phyloP scores from a whole-genome alignment of 2,329 filamentous ascomycete genomes.

The Penicillium sp. region DNA sequence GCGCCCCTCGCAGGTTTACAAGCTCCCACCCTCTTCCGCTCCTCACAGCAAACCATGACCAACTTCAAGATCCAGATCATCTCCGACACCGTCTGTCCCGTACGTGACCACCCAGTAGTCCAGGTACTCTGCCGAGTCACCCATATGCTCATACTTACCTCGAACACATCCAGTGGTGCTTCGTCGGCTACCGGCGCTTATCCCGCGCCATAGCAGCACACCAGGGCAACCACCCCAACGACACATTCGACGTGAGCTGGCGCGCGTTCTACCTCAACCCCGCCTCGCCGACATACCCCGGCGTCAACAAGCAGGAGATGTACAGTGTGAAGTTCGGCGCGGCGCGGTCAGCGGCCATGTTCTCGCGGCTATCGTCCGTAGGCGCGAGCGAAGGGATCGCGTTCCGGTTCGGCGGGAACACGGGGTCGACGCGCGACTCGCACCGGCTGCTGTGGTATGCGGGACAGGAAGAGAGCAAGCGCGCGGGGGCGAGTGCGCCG shows the following conservation, averaged over 20 bases:
- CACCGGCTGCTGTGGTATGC: constrained; percentile 73
- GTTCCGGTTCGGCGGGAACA: constrained; percentile 68
- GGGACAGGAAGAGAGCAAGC: constrained; percentile 47
- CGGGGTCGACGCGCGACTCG: constrained; percentile 74
- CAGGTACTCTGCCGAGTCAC: constrained; percentile 2
- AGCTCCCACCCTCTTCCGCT: not conserved
- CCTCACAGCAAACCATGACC: constrained; percentile 56
- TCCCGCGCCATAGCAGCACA: constrained; percentile 68
- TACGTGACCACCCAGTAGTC: constrained; percentile 15
- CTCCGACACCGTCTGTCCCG: constrained; percentile 77
- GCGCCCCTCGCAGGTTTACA: not conserved
- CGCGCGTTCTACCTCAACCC: constrained; percentile 79
- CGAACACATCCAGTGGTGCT: constrained; percentile 56
- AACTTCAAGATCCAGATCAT: constrained; percentile 74
- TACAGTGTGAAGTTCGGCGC: constrained; percentile 64
- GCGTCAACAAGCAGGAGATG: constrained; percentile 54
- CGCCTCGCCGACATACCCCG: constrained; percentile 51
- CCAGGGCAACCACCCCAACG: constrained; percentile 60
- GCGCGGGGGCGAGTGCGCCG: constrained; percentile 7
- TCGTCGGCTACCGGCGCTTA: constrained; percentile 74
- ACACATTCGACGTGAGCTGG: constrained; percentile 73
- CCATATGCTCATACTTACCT: constrained; percentile 5
- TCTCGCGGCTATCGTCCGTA: constrained; percentile 55
- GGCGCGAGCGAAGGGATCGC: constrained; percentile 67
- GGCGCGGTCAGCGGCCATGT: constrained; percentile 58